A percentile compares a stretch with the other conserved stretches of the same genome.
phyloP scores from a whole-genome alignment of 2,329 filamentous ascomycete genomes.

The Diplodia scrobiculata region DNA sequence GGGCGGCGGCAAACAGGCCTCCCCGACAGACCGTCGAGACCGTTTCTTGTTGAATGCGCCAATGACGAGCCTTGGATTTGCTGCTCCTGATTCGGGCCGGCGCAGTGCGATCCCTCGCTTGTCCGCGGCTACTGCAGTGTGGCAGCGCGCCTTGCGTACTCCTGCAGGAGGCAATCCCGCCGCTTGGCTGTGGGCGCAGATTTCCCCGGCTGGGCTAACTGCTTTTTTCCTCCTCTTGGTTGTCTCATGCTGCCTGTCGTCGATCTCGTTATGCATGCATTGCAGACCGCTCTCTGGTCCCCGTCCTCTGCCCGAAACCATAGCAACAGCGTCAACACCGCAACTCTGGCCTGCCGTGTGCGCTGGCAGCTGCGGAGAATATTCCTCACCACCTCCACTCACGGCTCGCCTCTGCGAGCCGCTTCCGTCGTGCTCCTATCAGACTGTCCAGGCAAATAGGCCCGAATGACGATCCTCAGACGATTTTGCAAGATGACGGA shows the following conservation, averaged over 20 bases:
- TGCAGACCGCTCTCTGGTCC: slow-evolving; percentile 11
- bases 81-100: slow-evolving; percentile 3
- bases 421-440: slow-evolving; percentile 14
- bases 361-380: slow-evolving; percentile 25
- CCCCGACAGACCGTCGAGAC: too few species aligned
- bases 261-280: slow-evolving; percentile 19
- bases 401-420: not conserved
- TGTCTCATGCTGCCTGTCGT: slow-evolving; percentile 5
- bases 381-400: slow-evolving; percentile 11
- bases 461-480: slow-evolving; percentile 2
- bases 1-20: too few species aligned
- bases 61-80: not conserved
- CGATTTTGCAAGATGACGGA: not conserved
- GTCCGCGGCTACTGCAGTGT: not conserved
- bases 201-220: slow-evolving; percentile 10
- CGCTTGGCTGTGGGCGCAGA: not conserved
- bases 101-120: slow-evolving; percentile 1
- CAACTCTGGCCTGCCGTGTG: slow-evolving; percentile 16
- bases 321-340: slow-evolving; percentile 26
- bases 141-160: slow-evolving; percentile 1
- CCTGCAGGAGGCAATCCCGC: slow-evolving; percentile 11
- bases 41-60: not conserved
- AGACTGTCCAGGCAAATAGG: slow-evolving; percentile 7
- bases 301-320: not conserved
- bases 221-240: not conserved